These are phyloP conservation scores for Phalaenopsis equestris DNA, from an alignment of 106 monocot genomes.

Conservation along the genomic window DNA sequence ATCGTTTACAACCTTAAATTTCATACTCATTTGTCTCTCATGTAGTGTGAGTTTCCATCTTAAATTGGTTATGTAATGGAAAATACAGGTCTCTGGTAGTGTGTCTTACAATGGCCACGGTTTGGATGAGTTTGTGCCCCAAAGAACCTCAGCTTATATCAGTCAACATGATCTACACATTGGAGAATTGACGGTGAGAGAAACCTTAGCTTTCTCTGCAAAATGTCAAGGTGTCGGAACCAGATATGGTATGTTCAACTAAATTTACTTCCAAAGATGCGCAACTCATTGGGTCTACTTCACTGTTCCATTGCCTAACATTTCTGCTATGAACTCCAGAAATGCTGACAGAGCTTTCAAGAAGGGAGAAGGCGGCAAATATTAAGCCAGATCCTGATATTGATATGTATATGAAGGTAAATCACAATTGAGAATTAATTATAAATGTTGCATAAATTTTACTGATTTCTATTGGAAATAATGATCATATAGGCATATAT, in stretches of 20 bases:
- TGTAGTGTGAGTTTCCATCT: background rate
- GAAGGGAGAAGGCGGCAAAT: conserved; percentile 27
- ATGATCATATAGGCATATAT: background rate
- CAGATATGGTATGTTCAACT: conserved; percentile 30
- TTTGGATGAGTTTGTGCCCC: conserved; percentile 58
- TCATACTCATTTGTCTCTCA: too few relatives aligned
- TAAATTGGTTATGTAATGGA: background rate
- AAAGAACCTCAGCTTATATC: conserved; percentile 60
- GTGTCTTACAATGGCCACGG: conserved; percentile 57
- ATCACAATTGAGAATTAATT: background rate
- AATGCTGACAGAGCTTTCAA: conserved; percentile 18
- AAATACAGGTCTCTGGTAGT: conserved; percentile 22
- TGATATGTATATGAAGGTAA: conserved; percentile 69
- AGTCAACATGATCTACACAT: conserved; percentile 58
- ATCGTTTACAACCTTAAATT: too few relatives aligned
- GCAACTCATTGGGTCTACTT: background rate
- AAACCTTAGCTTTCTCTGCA: conserved; percentile 55
- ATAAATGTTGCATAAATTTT: background rate
- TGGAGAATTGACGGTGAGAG: conserved; percentile 61
- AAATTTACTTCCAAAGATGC: background rate
- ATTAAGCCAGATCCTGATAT: conserved; percentile 30
- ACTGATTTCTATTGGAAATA: too few relatives aligned
- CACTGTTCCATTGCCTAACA: background rate
- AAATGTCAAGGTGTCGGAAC: conserved; percentile 56
- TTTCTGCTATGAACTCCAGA: conserved; percentile 6